These are phyloP conservation scores for Poa pratensis DNA, from an alignment of 176 grass and related monocot genomes.

Conservation along the genomic window DNA sequence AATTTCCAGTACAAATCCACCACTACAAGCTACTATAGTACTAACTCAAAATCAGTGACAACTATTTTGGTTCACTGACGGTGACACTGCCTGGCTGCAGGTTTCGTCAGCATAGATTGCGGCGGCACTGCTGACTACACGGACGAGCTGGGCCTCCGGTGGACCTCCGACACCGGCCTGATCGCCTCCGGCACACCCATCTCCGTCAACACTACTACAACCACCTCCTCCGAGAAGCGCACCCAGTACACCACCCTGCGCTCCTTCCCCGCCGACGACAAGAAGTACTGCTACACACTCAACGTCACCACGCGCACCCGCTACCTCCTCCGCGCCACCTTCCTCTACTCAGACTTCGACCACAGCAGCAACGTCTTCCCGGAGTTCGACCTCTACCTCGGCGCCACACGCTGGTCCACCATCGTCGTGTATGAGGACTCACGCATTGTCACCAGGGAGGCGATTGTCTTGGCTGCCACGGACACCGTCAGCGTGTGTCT, in stretches of 20 bases:
- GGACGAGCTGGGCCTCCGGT: conserved; percentile 63
- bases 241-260: conserved; percentile 59
- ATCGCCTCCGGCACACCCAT: conserved; percentile 42
- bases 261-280: conserved; percentile 59
- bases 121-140: conserved; percentile 59
- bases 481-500: conserved; percentile 57
- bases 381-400: conserved; percentile 78
- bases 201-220: not conserved
- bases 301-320: conserved; percentile 51
- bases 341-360: conserved; percentile 83
- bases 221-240: conserved; percentile 36
- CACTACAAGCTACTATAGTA: not conserved
- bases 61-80: not conserved
- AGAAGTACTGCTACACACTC: conserved; percentile 77
- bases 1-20: not conserved
- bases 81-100: conserved; percentile 24
- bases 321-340: conserved; percentile 69
- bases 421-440: conserved; percentile 70
- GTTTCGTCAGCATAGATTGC: conserved; percentile 76
- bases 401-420: conserved; percentile 66
- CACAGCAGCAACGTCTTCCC: conserved; percentile 76
- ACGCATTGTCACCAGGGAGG: conserved; percentile 56
- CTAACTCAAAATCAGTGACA: not conserved
- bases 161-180: conserved; percentile 56
- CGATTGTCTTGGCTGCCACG: conserved; percentile 51